Base-by-base conservation (phyloP, 2,329 filamentous ascomycete species). In the Xylaria sp. region DNA sequence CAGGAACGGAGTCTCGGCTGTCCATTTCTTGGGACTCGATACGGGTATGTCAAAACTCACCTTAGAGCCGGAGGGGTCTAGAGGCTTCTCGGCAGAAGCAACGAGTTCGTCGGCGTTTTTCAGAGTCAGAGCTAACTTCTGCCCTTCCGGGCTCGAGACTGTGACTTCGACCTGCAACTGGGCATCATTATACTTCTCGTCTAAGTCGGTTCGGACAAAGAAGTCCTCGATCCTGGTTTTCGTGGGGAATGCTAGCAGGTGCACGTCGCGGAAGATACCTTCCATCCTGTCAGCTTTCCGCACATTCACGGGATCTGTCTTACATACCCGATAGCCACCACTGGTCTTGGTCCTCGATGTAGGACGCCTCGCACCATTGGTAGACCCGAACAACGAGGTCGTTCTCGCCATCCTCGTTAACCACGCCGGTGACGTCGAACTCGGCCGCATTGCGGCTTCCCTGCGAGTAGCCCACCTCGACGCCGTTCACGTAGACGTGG, bases 311-410 rank as follows among this genome's bases (percentile, higher is more conserved):
- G 9, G 7, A 7, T 7, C n/a, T 17, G 4, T 17, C 11, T 1
- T 21, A 44, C 51, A 38, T 50, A 84, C 86, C 78, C 75, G 50
- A 77, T 81, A 85, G 69, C 72, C 82, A 80, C 84, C 84, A 86
- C 70, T 86, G 82, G 61, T 86, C 80, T 66, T 70, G 79, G 54
- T 85, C 82, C 64, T 86, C 83, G 29, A 86, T 82, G 59, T 85
- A 86, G 2, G 78, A 81, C 8, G 79, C 84, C 64, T 86, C 82
- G 21, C 78, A 85, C 64, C 78, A 85, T 61, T 86, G 82, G 53
- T 86, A 86, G 0, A 86, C 83, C 21, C 78, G 74, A 2, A 86
- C 81, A 2, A 77, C 76, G 4, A 87, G 60, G 2, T 71, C 76
- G 59, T 85, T 86, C 50, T 75, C 70, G 5, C 69, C 68, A 1